Percentiles rank a stretch among this genome's conserved stretches.
Evolutionary conservation across 345 rosid genomes (phyloP).

Genomic region (Rhizophora mangle): DNA sequence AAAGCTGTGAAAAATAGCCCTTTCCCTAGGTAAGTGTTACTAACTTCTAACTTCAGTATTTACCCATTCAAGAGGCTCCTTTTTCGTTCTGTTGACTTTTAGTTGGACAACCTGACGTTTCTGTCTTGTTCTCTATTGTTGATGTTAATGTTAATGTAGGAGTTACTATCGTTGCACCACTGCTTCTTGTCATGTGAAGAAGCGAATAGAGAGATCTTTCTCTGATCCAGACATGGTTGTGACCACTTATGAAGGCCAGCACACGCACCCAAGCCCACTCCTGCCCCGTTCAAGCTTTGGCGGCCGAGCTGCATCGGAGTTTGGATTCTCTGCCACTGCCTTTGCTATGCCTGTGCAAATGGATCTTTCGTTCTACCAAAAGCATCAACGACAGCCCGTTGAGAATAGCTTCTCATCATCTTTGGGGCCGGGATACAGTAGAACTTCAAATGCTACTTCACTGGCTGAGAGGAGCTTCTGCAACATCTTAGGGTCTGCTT

Average conservation of each 20-base stretch:
- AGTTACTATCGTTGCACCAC: conserved; percentile 97
- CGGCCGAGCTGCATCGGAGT: conserved; percentile 29
- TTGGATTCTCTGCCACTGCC: conserved; percentile 22
- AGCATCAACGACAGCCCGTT: conserved; percentile 35
- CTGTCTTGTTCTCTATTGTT: conserved; percentile 7
- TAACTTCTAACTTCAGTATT: conserved; percentile 17
- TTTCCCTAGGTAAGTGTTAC: conserved; percentile 65
- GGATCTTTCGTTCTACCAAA: conserved; percentile 23
- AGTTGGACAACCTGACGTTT: not conserved
- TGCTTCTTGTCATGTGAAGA: conserved; percentile 86
- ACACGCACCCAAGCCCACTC: conserved; percentile 79
- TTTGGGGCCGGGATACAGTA: conserved; percentile 31
- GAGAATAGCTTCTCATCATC: conserved; percentile 23
- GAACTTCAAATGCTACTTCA: conserved; percentile 21
- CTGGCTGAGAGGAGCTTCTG: conserved; percentile 38
- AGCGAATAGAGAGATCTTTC: conserved; percentile 83
- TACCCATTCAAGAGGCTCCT: not conserved
- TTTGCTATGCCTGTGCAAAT: conserved; percentile 38
- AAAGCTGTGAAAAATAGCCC: conserved; percentile 97
- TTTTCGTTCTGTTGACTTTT: not conserved
- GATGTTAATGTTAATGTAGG: conserved; percentile 39
- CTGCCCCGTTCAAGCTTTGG: conserved; percentile 46
- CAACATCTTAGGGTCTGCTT: conserved; percentile 18
- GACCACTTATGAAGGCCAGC: conserved; percentile 95
- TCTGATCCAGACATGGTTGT: conserved; percentile 74